These are phyloP conservation scores for Pelargonium myrrhifolium DNA, from an alignment of 441 rosid genomes.

Conservation along the genomic window DNA sequence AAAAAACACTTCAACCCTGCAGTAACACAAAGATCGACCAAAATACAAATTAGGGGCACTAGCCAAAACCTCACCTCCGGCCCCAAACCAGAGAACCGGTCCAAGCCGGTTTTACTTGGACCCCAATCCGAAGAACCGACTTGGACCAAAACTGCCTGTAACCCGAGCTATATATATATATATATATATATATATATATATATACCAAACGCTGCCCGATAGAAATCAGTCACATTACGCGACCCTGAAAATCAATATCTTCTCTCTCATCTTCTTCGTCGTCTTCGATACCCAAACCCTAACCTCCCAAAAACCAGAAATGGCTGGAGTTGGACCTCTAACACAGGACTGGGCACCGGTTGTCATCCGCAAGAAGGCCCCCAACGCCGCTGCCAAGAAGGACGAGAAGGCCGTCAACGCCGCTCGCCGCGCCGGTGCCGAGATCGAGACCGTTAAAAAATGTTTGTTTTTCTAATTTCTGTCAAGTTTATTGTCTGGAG, in stretches of 20 bases:
- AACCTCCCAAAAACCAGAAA: neutral
- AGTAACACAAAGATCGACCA: no score
- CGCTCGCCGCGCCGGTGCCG: slow-evolving; percentile 26
- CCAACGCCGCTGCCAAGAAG: slow-evolving; percentile 28
- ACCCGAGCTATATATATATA: no score
- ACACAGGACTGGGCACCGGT: neutral
- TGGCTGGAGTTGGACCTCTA: slow-evolving; percentile 1
- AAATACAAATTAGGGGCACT: no score
- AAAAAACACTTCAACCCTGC: no score
- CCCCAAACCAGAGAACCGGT: no score
- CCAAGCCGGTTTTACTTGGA: no score
- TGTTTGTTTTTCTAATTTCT: neutral
- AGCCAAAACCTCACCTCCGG: no score
- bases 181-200: no score
- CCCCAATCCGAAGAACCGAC: no score
- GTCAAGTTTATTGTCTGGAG: no score
- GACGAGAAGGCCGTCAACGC: slow-evolving; percentile 30
- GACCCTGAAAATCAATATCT: neutral
- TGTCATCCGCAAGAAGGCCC: slow-evolving; percentile 23
- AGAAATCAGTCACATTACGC: neutral
- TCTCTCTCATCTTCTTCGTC: neutral
- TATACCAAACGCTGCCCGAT: neutral
- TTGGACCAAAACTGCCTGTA: no score
- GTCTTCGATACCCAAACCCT: neutral
- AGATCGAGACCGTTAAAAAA: slow-evolving; percentile 11